Base-by-base conservation (phyloP, 305 asterid genomes). In the Ajuga reptans region DNA sequence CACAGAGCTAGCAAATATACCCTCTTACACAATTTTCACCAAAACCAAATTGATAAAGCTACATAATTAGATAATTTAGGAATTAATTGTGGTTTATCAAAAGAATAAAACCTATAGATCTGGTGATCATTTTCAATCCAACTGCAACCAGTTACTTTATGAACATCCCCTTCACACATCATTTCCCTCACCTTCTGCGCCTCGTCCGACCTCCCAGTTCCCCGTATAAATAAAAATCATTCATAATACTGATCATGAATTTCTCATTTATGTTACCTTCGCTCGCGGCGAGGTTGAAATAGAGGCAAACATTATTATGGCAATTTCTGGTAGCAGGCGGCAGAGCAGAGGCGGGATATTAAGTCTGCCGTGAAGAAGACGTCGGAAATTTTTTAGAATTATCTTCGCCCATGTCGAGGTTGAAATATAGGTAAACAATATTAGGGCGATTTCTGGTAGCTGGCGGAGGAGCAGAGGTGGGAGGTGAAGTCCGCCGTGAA, bases 251-350 rank as follows among this genome's bases (percentile, higher is more conserved):
- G n/a, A n/a, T n/a, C n/a, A n/a, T n/a, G n/a, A 51, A 42, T 2
- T 15, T 29, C 15, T 4, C 18, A 8, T n/a, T 0, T 24, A 52
- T 1, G 12, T 62, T 83, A 89, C 96, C 96, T 83, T 89, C 93
- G 14, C 86, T 88, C n/a, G 86, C 89, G 1, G 93, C 96, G 59
- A 89, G 85, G 65, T 87, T 82, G 81, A 83, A 87, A 78, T 84
- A 86, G 16, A 86, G 88, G 53, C 86, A 93, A 71, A 87, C 81
- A 27, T 87, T 77, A 76, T 89, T 89, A 9, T 84, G 86, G 75
- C 95, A 86, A 5, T 82, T n/a, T 84, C 57, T 82, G 78, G 78
- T 82, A 86, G 54, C 96, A 89, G 1, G 75, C 72, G 6, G 84
- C 77, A 14, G 91, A 81, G 79, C 96, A 89, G 1, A 89, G 87